Conservation (phyloP, 176 grass and related monocot genomes). For the Avena eriantha region DNA sequence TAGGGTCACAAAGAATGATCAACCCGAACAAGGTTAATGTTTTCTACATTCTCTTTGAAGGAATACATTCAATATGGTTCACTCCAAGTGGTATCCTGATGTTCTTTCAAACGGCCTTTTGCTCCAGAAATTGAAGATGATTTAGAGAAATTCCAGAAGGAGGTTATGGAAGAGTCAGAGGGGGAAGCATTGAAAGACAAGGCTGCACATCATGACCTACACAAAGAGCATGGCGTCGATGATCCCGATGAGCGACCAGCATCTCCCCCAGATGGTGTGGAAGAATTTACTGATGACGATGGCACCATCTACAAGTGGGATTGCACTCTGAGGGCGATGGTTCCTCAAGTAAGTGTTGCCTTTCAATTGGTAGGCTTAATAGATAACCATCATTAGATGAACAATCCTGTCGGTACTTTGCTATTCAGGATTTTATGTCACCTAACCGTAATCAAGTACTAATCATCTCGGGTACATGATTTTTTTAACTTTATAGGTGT, state of each 20-base stretch:
- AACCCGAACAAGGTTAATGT: constrained; percentile 50
- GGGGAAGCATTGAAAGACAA: constrained; percentile 54
- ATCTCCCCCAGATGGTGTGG: constrained; percentile 85
- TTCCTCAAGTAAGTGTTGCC: constrained; percentile 87
- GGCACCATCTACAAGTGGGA: constrained; percentile 98
- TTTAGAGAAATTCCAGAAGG: constrained; percentile 83
- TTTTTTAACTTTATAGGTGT: constrained; percentile 13
- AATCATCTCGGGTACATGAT: neutral
- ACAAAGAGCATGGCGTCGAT: constrained; percentile 25
- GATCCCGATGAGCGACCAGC: constrained; percentile 63
- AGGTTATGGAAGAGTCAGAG: constrained; percentile 68
- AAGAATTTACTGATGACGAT: constrained; percentile 98
- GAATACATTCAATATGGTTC: neutral
- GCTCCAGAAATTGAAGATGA: constrained; percentile 64
- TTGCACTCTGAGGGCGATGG: constrained; percentile 72
- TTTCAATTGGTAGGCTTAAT: constrained; percentile 8
- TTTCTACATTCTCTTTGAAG: constrained; percentile 9
- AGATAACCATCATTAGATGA: neutral
- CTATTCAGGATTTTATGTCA: neutral
- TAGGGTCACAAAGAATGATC: constrained; percentile 43
- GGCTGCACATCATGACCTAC: constrained; percentile 20
- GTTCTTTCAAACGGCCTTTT: constrained; percentile 28
- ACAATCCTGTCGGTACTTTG: neutral
- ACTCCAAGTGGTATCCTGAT: constrained; percentile 21
- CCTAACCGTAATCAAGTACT: neutral